phyloP scores from a whole-genome alignment of 202 grass and related monocot species.

The Saccharum hybrid region DNA sequence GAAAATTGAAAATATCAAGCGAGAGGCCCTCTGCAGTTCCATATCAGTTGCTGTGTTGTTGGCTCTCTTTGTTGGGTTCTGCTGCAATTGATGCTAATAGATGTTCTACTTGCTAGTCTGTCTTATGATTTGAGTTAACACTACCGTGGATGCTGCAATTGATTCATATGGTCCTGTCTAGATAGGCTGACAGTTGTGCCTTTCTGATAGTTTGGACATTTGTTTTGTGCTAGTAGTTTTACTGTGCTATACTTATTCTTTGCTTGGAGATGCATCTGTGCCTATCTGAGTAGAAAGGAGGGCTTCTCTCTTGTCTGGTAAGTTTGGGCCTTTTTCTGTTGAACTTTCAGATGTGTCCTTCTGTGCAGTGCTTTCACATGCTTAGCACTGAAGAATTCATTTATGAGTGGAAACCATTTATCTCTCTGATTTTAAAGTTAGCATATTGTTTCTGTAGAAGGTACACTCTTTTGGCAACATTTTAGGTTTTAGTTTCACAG shows the following conservation, averaged over 20 bases:
- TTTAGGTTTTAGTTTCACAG: neutral
- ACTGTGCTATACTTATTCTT: neutral
- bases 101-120: neutral
- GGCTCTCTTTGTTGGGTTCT: neutral
- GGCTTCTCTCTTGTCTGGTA: neutral
- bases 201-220: slow-evolving; percentile 3
- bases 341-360: neutral
- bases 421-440: neutral
- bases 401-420: slow-evolving; percentile 9
- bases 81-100: neutral
- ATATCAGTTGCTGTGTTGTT: neutral
- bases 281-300: neutral
- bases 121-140: slow-evolving; percentile 11
- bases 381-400: neutral
- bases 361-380: neutral
- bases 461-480: neutral
- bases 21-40: too few species aligned
- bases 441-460: neutral
- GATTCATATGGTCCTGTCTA: neutral
- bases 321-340: neutral
- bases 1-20: too few species aligned
- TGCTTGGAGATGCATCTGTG: neutral
- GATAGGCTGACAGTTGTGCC: neutral
- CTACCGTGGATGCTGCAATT: neutral
- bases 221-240: neutral